phyloP scores from a whole-genome alignment of 2,329 filamentous ascomycete species.

The Aspergillus hortae region DNA sequence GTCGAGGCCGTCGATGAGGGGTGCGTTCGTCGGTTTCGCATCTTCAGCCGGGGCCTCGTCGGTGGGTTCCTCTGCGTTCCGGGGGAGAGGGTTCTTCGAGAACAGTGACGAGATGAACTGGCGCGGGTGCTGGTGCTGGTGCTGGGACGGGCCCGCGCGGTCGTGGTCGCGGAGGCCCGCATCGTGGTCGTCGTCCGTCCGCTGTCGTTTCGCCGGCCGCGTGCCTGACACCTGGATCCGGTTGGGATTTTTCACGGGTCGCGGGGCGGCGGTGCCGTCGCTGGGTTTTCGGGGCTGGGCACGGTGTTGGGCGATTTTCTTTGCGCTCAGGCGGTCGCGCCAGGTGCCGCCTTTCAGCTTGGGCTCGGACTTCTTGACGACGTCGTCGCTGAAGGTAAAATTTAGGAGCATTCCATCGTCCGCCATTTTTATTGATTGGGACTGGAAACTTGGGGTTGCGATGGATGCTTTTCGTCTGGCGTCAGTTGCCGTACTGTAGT shows the following conservation, averaged over 20 bases:
- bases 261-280: conserved; percentile 10
- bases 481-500: conserved; percentile 10
- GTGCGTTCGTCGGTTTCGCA: conserved; percentile 79
- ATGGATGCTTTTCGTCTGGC: neutral
- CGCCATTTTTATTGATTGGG: conserved; percentile 59
- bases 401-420: conserved; percentile 96
- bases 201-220: conserved; percentile 40
- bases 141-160: conserved; percentile 13
- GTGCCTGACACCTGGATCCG: conserved; percentile 27
- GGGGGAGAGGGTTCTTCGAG: conserved; percentile 77
- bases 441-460: neutral
- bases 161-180: conserved; percentile 14
- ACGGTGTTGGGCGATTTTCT: conserved; percentile 61
- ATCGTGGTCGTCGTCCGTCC: conserved; percentile 31
- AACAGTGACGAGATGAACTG: conserved; percentile 89
- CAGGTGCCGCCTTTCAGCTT: conserved; percentile 86
- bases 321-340: conserved; percentile 81
- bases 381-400: conserved; percentile 71
- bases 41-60: conserved; percentile 41
- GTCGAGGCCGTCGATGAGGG: conserved; percentile 74
- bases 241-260: conserved; percentile 29
- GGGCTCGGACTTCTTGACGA: conserved; percentile 57
- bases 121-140: conserved; percentile 42
- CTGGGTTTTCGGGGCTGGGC: conserved; percentile 35
- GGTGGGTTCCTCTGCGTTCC: conserved; percentile 47